Evolutionary conservation across 2,329 filamentous ascomycete genomes (phyloP).

Genomic region (Cladosporium oxysporum): DNA sequence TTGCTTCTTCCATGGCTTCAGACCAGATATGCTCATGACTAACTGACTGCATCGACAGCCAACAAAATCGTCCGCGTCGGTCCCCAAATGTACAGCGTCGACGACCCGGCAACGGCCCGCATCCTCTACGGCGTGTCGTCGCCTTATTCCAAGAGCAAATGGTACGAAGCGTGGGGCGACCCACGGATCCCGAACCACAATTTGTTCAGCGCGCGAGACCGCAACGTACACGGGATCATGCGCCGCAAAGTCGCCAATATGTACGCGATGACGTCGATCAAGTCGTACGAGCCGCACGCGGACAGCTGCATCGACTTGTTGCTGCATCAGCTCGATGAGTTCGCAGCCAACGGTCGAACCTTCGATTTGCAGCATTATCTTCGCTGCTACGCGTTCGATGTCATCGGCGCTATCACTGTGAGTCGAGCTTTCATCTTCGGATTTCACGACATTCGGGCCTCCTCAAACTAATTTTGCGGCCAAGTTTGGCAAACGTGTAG

Average conservation of each 20-base stretch:
- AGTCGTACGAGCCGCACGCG: constrained; percentile 29
- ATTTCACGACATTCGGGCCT: constrained; percentile 13
- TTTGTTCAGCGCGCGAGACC: neutral
- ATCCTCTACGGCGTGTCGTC: neutral
- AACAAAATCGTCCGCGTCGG: neutral
- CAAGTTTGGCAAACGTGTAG: neutral
- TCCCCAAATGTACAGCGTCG: neutral
- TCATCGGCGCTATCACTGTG: constrained; percentile 42
- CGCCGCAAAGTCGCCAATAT: constrained; percentile 27
- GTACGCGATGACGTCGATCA: constrained; percentile 29
- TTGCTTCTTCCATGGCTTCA: too few species aligned
- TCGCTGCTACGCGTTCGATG: constrained; percentile 45
- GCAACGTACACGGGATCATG: neutral
- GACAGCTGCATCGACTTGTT: constrained; percentile 25
- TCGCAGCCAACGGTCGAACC: constrained; percentile 17
- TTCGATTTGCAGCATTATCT: constrained; percentile 29
- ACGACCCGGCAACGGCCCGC: neutral
- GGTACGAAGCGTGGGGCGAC: neutral
- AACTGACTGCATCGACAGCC: neutral
- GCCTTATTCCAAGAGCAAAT: neutral
- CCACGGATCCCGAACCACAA: neutral
- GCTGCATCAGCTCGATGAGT: constrained; percentile 22
- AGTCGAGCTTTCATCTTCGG: constrained; percentile 34
- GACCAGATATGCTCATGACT: too few species aligned
- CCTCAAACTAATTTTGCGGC: neutral